Base-by-base conservation (phyloP, 2,329 filamentous ascomycete genomes). In the Cordyceps tenuipes region DNA sequence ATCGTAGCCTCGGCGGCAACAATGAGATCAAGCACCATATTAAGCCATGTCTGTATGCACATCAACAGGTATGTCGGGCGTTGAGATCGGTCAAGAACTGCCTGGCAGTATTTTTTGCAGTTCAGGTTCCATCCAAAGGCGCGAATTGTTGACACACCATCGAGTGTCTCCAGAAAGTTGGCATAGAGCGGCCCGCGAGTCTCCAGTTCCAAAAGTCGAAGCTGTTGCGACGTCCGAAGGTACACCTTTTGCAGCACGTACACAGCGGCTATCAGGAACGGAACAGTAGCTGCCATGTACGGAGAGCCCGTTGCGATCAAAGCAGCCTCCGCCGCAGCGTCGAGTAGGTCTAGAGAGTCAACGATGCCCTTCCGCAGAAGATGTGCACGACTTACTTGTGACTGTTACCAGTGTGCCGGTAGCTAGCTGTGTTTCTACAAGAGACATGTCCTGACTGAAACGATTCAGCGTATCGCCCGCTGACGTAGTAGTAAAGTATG, bases 41-140 rank as follows among this genome's bases (percentile, higher is more conserved):
- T 76, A 1, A 82, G 68, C 78, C 79, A 82, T 26, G 75, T 70
- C 62, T 82, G 79, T 15, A 81, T 76, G 21, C 75, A 74, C 60
- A 72, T 76, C 10, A 81, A 70, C 7, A 80, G 68, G 61, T 82
- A 71, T 7, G 63, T 68, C 0, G 69, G 69, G n/a, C 65, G 62
- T 46, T 72, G 70, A 0, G 67, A 70, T 1, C 49, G 55, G 53
- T 65, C 78, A 8, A 83, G 71, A 56, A 63, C 60, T 34, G 39
- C 51, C 29, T 47, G 43, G 48, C 64, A 64, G 6, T 64, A 64
- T 8, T 65, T 54, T 12, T 62, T 61, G 36, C 67, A 70, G 2
- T 64, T 29, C 0, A 29, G n/a, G 13, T 62, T 48, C 69, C 68
- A 71, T n/a, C 68, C 67, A 19, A 74, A 71, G 0, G 75, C 74